Percentiles rank a stretch among this genome's conserved stretches.
phyloP scores from a whole-genome alignment of 140 eudicot species.

The Erigeron philadelphicus region DNA sequence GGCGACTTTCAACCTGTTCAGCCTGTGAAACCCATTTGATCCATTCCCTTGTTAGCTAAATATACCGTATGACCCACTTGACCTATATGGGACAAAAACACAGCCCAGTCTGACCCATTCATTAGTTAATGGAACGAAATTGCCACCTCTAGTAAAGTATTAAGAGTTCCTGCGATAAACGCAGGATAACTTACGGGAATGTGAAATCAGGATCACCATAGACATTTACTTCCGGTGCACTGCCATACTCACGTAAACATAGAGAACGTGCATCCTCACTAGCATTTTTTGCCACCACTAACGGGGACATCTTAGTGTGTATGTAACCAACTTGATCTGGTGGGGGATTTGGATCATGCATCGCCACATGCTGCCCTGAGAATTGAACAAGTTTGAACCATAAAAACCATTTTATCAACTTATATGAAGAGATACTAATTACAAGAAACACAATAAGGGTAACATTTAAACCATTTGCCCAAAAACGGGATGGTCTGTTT shows the following conservation, averaged over 20 bases:
- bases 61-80: neutral
- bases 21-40: neutral
- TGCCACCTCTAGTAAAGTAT: neutral
- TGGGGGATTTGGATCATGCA: constrained; percentile 82
- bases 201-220: constrained; percentile 87
- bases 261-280: constrained; percentile 91
- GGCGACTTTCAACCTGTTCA: neutral
- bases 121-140: neutral
- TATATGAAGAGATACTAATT: too few relatives aligned
- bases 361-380: constrained; percentile 92
- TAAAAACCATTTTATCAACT: constrained; percentile 3
- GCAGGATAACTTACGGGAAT: constrained; percentile 61
- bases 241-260: constrained; percentile 81
- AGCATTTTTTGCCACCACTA: constrained; percentile 73
- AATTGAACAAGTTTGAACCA: constrained; percentile 25
- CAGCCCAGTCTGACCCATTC: neutral
- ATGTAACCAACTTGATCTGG: constrained; percentile 76
- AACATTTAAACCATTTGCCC: neutral
- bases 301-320: constrained; percentile 90
- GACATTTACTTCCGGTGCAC: constrained; percentile 72
- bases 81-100: neutral
- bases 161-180: neutral
- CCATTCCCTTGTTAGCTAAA: neutral
- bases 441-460: neutral
- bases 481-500: too few relatives aligned